These are phyloP conservation scores for Naematelia encephala DNA, from an alignment of 768 basidiomycete genomes.

Conservation along the genomic window DNA sequence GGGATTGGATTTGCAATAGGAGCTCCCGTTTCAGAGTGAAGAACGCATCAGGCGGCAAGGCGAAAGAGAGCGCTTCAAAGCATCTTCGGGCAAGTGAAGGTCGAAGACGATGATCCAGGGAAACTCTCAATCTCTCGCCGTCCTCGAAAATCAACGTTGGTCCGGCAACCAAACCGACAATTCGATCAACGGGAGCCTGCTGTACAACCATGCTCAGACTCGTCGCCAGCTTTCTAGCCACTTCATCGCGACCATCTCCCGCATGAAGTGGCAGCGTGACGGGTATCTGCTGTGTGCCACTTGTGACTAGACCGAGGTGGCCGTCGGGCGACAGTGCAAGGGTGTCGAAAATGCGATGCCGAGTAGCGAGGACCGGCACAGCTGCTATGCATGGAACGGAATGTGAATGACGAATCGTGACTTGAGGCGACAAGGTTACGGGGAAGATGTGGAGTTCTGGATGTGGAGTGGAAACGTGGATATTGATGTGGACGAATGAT, in stretches of 20 bases:
- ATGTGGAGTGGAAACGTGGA: slow-evolving; percentile 18
- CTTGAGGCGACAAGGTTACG: slow-evolving; percentile 1
- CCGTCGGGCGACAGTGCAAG: slow-evolving; percentile 63
- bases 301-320: slow-evolving; percentile 60
- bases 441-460: slow-evolving; percentile 26
- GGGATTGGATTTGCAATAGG: background rate
- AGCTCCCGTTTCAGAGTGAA: slow-evolving; percentile 61
- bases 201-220: slow-evolving; percentile 30
- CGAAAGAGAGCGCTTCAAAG: slow-evolving; percentile 63
- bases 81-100: slow-evolving; percentile 61
- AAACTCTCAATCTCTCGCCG: slow-evolving; percentile 55
- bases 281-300: slow-evolving; percentile 56
- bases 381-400: slow-evolving; percentile 57
- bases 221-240: slow-evolving; percentile 22
- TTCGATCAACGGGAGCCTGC: slow-evolving; percentile 12
- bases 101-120: slow-evolving; percentile 60
- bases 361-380: slow-evolving; percentile 62
- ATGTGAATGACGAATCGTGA: slow-evolving; percentile 37
- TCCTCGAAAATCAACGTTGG: slow-evolving; percentile 60
- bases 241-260: slow-evolving; percentile 20
- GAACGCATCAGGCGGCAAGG: slow-evolving; percentile 59
- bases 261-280: slow-evolving; percentile 11
- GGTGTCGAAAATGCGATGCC: slow-evolving; percentile 65
- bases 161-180: slow-evolving; percentile 57
- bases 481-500: slow-evolving; percentile 28